Evolutionary conservation across 2,329 filamentous ascomycete genomes (phyloP).

Genomic region (Nemania serpens): DNA sequence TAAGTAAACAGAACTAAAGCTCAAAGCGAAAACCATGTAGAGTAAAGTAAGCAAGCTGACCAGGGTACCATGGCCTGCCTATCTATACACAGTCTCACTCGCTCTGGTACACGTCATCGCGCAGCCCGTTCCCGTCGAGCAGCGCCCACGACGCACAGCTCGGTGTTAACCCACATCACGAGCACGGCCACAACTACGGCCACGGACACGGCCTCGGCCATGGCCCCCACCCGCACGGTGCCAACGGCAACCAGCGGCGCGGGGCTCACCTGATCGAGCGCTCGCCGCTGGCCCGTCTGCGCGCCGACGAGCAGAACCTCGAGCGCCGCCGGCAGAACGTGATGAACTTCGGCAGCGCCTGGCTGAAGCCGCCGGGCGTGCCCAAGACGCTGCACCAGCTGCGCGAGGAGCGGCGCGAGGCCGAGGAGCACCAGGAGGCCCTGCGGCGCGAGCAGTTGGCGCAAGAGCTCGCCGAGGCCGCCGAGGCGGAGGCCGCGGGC

Average conservation of each 20-base stretch:
- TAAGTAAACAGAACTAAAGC: conserved; percentile 46
- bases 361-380: conserved; percentile 89
- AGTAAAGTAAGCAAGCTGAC: conserved; percentile 4
- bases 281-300: conserved; percentile 70
- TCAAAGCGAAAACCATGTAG: background rate
- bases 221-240: conserved; percentile 36
- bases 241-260: conserved; percentile 31
- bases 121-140: conserved; percentile 49
- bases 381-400: conserved; percentile 88
- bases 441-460: conserved; percentile 71
- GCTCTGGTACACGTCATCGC: conserved; percentile 73
- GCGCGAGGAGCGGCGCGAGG: conserved; percentile 86
- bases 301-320: conserved; percentile 76
- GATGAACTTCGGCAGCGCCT: conserved; percentile 82
- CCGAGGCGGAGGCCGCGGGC: conserved; percentile 37
- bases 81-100: conserved; percentile 64
- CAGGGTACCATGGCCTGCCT: background rate
- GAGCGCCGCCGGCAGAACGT: conserved; percentile 80
- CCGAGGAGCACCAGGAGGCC: conserved; percentile 81
- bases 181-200: conserved; percentile 16
- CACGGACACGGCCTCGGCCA: conserved; percentile 17
- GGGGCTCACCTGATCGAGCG: conserved; percentile 55
- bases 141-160: conserved; percentile 43
- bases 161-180: conserved; percentile 29
- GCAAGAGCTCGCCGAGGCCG: conserved; percentile 74